These are phyloP conservation scores for Priceomyces melissophilus DNA, from an alignment of 805 yeast genomes.

Conservation along the genomic window DNA sequence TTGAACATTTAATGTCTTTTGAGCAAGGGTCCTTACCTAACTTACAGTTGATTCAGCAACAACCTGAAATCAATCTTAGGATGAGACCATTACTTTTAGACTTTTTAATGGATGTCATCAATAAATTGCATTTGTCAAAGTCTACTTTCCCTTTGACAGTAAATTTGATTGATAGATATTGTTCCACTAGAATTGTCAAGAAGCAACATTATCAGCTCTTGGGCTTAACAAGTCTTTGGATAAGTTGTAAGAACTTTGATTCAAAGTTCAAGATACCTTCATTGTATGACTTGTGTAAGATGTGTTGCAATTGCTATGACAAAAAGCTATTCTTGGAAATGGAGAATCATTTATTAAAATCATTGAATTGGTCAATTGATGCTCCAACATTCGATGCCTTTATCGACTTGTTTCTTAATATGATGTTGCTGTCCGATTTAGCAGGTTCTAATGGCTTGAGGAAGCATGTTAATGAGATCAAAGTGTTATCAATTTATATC, in stretches of 20 bases:
- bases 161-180: constrained; percentile 41
- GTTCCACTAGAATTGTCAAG: constrained; percentile 42
- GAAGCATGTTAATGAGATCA: constrained; percentile 41
- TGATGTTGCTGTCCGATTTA: constrained; percentile 29
- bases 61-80: constrained; percentile 42
- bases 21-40: constrained; percentile 30
- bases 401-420: constrained; percentile 52
- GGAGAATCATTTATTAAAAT: constrained; percentile 64
- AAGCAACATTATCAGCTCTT: constrained; percentile 44
- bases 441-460: constrained; percentile 28
- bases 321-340: constrained; percentile 57
- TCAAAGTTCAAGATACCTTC: constrained; percentile 57
- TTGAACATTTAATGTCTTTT: constrained; percentile 28
- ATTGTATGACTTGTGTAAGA: constrained; percentile 47
- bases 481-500: constrained; percentile 54
- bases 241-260: constrained; percentile 46
- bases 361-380: constrained; percentile 62
- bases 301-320: constrained; percentile 58
- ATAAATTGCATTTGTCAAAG: constrained; percentile 36
- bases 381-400: constrained; percentile 62
- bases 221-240: constrained; percentile 44
- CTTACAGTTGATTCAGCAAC: constrained; percentile 39
- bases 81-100: constrained; percentile 44
- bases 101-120: constrained; percentile 43
- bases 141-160: constrained; percentile 44